Evolutionary conservation across 225 moss, liverwort and hornwort genomes (phyloP).

Genomic region (Polytrichum commune): DNA sequence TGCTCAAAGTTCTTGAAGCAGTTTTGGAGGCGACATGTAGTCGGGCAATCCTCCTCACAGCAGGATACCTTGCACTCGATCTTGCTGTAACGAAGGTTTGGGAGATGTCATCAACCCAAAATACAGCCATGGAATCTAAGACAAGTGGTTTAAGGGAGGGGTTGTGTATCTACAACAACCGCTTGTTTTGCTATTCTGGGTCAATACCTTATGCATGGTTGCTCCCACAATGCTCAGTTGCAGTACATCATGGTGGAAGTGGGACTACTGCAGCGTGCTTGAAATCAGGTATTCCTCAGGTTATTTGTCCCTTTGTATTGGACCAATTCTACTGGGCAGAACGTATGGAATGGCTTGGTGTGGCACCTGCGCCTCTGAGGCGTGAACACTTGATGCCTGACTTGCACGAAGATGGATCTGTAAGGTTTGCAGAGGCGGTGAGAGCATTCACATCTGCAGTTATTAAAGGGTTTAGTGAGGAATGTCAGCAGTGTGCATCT

Average conservation of each 20-base stretch:
- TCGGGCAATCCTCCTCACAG: conserved; percentile 62
- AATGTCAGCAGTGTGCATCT: conserved; percentile 35
- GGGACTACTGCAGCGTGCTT: conserved; percentile 94
- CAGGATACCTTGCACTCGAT: conserved; percentile 68
- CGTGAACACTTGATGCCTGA: conserved; percentile 52
- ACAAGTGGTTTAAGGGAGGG: conserved; percentile 33
- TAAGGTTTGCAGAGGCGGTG: conserved; percentile 39
- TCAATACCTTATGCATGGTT: conserved; percentile 71
- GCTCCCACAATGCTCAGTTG: conserved; percentile 65
- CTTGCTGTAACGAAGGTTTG: conserved; percentile 23
- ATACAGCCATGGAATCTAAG: conserved; percentile 10
- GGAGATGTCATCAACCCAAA: conserved; percentile 6
- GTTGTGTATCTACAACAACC: conserved; percentile 40
- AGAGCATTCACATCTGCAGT: conserved; percentile 32
- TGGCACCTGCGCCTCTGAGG: conserved; percentile 60
- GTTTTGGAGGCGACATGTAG: conserved; percentile 43
- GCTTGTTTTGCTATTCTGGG: conserved; percentile 72
- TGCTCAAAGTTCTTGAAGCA: conserved; percentile 47
- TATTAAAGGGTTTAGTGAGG: conserved; percentile 23
- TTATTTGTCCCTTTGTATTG: conserved; percentile 83
- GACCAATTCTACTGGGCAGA: conserved; percentile 99
- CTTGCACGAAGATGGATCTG: not conserved
- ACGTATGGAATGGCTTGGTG: conserved; percentile 91
- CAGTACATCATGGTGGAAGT: conserved; percentile 91
- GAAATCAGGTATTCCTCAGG: conserved; percentile 69